Conservation (phyloP, 768 basidiomycete species). For the Boletales sp. region DNA sequence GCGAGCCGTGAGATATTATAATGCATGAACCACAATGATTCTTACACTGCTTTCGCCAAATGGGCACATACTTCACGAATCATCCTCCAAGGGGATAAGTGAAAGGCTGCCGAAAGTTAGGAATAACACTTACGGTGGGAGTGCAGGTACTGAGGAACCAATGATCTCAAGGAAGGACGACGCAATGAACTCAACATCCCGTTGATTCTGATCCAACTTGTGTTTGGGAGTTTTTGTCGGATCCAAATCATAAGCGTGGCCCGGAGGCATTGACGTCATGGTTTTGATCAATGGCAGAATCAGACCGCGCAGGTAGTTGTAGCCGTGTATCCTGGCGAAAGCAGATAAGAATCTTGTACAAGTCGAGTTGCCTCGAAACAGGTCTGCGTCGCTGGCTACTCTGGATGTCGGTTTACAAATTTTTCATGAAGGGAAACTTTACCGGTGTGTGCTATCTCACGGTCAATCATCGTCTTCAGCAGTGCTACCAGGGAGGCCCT, state of each 20-base stretch:
- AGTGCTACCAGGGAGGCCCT: slow-evolving; percentile 66
- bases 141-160: slow-evolving; percentile 58
- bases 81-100: slow-evolving; percentile 48
- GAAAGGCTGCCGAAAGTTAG: background rate
- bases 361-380: slow-evolving; percentile 87
- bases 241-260: slow-evolving; percentile 76
- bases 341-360: slow-evolving; percentile 84
- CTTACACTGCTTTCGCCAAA: slow-evolving; percentile 75
- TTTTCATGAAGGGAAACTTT: slow-evolving; percentile 8
- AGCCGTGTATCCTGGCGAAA: slow-evolving; percentile 88
- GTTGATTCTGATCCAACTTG: slow-evolving; percentile 63
- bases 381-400: slow-evolving; percentile 71
- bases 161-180: slow-evolving; percentile 74
- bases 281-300: slow-evolving; percentile 73
- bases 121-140: slow-evolving; percentile 63
- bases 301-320: slow-evolving; percentile 81
- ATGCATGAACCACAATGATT: slow-evolving; percentile 6
- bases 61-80: slow-evolving; percentile 85
- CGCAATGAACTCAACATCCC: slow-evolving; percentile 70
- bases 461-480: slow-evolving; percentile 80
- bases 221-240: slow-evolving; percentile 56
- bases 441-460: slow-evolving; percentile 81
- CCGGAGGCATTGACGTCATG: slow-evolving; percentile 69
- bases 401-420: slow-evolving; percentile 1
- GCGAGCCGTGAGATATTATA: slow-evolving; percentile 13